Conservation (phyloP, 495 filamentous ascomycete species). For the Hapsidospora chrysogenum region DNA sequence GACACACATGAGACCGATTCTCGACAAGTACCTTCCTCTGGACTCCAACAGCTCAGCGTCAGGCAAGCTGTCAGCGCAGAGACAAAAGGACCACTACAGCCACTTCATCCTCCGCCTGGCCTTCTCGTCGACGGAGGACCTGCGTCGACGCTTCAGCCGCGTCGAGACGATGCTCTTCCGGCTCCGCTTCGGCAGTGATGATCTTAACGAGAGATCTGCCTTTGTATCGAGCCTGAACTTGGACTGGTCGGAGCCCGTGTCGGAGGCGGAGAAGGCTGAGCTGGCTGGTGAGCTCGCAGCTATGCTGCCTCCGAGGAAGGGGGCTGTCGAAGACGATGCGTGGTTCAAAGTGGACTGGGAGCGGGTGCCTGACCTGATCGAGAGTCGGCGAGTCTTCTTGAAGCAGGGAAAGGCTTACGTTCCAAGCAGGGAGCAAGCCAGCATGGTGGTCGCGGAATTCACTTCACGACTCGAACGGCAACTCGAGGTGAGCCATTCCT, state of each 20-base stretch:
- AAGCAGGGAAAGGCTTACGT: constrained; percentile 81
- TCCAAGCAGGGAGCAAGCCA: constrained; percentile 66
- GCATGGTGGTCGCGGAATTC: constrained; percentile 81
- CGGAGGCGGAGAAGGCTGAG: constrained; percentile 51
- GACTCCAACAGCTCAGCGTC: constrained; percentile 53
- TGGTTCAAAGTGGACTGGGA: constrained; percentile 97
- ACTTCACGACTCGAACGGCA: constrained; percentile 56
- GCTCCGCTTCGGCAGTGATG: constrained; percentile 58
- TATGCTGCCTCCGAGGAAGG: constrained; percentile 19
- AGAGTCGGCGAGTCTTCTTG: constrained; percentile 58
- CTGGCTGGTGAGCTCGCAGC: constrained; percentile 26
- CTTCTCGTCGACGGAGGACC: constrained; percentile 79
- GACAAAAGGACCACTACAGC: constrained; percentile 92
- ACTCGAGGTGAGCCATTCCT: constrained; percentile 59
- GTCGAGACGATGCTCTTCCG: constrained; percentile 81
- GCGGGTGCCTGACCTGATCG: constrained; percentile 78
- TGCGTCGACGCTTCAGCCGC: constrained; percentile 73
- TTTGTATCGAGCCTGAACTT: constrained; percentile 70
- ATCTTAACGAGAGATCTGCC: constrained; percentile 43
- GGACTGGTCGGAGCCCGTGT: constrained; percentile 61
- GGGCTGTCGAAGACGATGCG: constrained; percentile 44
- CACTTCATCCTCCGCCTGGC: constrained; percentile 95
- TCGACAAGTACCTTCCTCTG: constrained; percentile 77
- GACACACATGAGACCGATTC: constrained; percentile 58
- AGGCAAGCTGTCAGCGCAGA: constrained; percentile 43